phyloP scores from a whole-genome alignment of 352 stramenopile genomes.

The Thalassiosira oceanica region DNA sequence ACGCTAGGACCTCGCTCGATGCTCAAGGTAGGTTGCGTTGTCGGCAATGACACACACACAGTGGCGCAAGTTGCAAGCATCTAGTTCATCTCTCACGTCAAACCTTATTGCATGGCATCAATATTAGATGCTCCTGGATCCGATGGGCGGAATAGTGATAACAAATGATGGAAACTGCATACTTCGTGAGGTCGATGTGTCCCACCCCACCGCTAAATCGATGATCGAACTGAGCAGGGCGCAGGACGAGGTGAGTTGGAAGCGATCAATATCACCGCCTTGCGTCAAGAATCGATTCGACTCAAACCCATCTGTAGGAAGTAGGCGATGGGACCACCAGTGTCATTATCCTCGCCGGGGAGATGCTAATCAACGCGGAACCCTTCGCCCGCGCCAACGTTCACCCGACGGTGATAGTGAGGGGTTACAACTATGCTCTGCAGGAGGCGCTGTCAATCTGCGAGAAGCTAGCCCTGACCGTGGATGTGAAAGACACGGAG shows the following conservation, averaged over 20 bases:
- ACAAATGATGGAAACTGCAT: slow-evolving; percentile 99
- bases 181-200: slow-evolving; percentile 96
- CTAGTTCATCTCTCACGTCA: neutral
- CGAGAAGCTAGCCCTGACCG: slow-evolving; percentile 88
- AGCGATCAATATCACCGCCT: too few relatives aligned
- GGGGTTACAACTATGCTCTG: slow-evolving; percentile 90
- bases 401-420: slow-evolving; percentile 97
- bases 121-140: slow-evolving; percentile 99
- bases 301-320: too few relatives aligned
- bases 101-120: slow-evolving; percentile 2
- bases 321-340: slow-evolving; percentile 99
- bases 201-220: slow-evolving; percentile 97
- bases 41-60: too few relatives aligned
- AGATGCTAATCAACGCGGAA: slow-evolving; percentile 96
- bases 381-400: slow-evolving; percentile 95
- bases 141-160: slow-evolving; percentile 99
- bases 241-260: slow-evolving; percentile 99
- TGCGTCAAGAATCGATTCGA: too few relatives aligned
- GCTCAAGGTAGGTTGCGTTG: too few relatives aligned
- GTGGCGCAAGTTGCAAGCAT: too few relatives aligned
- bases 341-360: slow-evolving; percentile 98
- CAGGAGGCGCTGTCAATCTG: slow-evolving; percentile 89
- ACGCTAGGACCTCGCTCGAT: slow-evolving; percentile 97
- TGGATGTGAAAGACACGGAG: slow-evolving; percentile 95
- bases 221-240: slow-evolving; percentile 99